Evolutionary conservation across 164 flowering plant species (phyloP), one percentile per base, ranked within the genome.

Genomic region (Houttuynia cordata): DNA sequence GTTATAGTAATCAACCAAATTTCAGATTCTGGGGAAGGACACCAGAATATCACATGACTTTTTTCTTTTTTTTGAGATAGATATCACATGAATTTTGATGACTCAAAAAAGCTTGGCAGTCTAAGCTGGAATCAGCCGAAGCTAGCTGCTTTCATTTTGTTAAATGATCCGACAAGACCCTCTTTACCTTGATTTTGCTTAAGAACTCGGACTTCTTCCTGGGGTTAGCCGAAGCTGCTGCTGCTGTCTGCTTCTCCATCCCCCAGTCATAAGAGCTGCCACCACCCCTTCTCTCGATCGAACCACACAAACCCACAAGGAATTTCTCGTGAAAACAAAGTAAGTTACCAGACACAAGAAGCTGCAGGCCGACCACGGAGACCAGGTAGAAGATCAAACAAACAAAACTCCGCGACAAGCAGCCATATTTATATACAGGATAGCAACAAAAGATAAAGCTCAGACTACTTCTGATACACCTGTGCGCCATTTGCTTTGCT

Each of bases 171-270:
- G 10, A 52, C 20, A 59, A 56, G 59, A 10, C 20, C 45, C 22
- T 41, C 0, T 15, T 20, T 64, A 67, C 70, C 74, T 67, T 71
- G 64, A 71, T 71, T 67, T 49, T 67, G 61, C 21, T 67, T 23
- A 67, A 24, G 58, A 71, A 67, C 40, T 63, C 64, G 24, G 57
- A 58, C 47, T 41, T 71, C 63, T 23, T 71, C 52, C 53, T 52
- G 56, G 59, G 42, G 62, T 40, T 56, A 24, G 64, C 21, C 14
- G 69, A 66, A 53, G 34, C 20, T 19, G 69, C 17, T 12, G 63
- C 60, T 18, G 49, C 58, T 6, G 63, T 55, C 47, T 66, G 63
- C 24, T 54, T 66, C 56, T 67, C 67, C 74, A 71, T 63, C 21
- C 51, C 52, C 20, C 20, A 57, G 34, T 25, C 59, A 57, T 57